Evolutionary conservation across 768 basidiomycete species (phyloP), one percentile per base, ranked within the genome.

Genomic region (Daedaleopsis sinensis): DNA sequence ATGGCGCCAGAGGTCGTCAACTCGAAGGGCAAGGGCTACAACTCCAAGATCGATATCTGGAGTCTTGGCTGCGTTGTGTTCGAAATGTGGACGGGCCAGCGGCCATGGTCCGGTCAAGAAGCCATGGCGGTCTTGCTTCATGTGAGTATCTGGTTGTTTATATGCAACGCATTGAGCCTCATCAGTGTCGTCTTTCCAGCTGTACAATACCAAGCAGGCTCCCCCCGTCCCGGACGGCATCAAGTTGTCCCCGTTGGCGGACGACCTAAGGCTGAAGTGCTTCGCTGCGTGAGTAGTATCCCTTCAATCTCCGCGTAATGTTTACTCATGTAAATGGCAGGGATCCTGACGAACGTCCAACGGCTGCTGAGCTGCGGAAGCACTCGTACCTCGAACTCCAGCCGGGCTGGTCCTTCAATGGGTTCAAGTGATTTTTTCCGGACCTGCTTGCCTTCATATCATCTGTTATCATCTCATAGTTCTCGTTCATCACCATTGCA

Each of bases 11-110:
- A 94, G 77, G 93, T 97, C 56, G 85, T 94, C 61, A 89, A 94
- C 63, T 88, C 91, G 38, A 85, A 90, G 73, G 88, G 89, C 73
- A 89, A 90, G 67, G 94, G 94, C 0, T 98, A 98, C 74, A 96
- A 94, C 68, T 93, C 90, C 70, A 98, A 99, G 77, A 88, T 97
- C 52, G 97, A 99, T 71, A 96, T 99, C 65, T 99, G 97, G 97
- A 95, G 94, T 73, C 84, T 98, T 5, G 97, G 97, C 1, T 99
- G 97, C 77, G 93, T 98, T n/a, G 91, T 96, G 16, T 81, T 98
- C 65, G 97, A 99, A 75, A 99, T 99, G 97, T 96, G 94, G 89
- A 91, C 93, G 21, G 97, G 97, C n/a, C 84, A 87, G 71, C 80
- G 96, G 48, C 97, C 97, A 3, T 99, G 97, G 97, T 86, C 82